phyloP scores from a whole-genome alignment of 2,329 filamentous ascomycete genomes.

The Alternaria hordeiaustralica region DNA sequence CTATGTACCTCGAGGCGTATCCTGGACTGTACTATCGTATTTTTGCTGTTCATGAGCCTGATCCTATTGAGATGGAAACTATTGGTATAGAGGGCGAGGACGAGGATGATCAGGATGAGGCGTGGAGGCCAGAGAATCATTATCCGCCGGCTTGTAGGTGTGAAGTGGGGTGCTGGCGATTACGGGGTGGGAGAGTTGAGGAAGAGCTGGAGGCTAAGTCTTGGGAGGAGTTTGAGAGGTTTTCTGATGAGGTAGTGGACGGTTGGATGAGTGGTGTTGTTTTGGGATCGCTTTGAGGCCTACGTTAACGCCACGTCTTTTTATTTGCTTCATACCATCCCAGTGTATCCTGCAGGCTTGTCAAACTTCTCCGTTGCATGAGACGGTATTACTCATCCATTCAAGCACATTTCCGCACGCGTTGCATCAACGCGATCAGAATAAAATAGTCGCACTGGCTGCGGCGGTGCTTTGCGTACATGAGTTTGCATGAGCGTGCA shows the following conservation, averaged over 20 bases:
- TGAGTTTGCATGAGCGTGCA: neutral
- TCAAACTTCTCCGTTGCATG: fast-evolving
- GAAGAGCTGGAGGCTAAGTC: neutral
- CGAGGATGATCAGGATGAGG: neutral
- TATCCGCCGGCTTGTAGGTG: neutral
- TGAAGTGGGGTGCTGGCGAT: neutral
- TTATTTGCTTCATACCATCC: fast-evolving
- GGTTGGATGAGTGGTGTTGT: neutral
- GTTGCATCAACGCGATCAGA: too few species aligned
- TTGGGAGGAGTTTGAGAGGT: neutral
- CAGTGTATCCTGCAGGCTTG: neutral
- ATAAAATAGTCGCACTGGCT: neutral
- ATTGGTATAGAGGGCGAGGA: neutral
- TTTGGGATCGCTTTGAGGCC: neutral
- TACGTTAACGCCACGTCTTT: neutral
- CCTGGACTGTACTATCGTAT: neutral
- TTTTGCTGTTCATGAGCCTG: neutral
- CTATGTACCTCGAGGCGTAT: neutral
- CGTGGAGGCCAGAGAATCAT: neutral
- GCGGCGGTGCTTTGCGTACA: neutral
- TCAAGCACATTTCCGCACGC: too few species aligned
- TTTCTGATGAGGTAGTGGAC: neutral
- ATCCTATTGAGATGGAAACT: neutral
- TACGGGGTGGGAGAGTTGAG: neutral
- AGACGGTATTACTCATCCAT: neutral